These are phyloP conservation scores for Wickerhamomyces strasburgensis DNA, from an alignment of 805 yeast species.

Conservation along the genomic window DNA sequence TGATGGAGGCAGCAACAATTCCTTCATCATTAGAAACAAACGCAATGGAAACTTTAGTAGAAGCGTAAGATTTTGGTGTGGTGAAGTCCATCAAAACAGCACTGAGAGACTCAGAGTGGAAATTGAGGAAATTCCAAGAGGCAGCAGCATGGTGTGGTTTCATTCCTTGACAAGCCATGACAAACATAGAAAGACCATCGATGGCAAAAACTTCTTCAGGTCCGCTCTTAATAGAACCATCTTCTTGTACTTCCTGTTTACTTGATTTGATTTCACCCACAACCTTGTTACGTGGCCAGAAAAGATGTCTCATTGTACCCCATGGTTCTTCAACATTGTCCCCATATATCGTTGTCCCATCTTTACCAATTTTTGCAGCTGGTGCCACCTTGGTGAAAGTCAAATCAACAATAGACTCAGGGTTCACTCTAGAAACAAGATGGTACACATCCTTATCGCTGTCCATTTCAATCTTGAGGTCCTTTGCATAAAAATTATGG, in stretches of 20 bases:
- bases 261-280: constrained; percentile 55
- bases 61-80: constrained; percentile 87
- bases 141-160: constrained; percentile 99
- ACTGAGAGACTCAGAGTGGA: constrained; percentile 68
- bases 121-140: constrained; percentile 89
- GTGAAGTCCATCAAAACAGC: constrained; percentile 93
- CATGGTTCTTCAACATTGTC: constrained; percentile 81
- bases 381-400: constrained; percentile 56
- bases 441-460: constrained; percentile 51
- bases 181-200: constrained; percentile 61
- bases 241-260: constrained; percentile 21
- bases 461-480: constrained; percentile 56
- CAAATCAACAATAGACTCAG: constrained; percentile 68
- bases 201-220: constrained; percentile 28
- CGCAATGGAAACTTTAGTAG: constrained; percentile 75
- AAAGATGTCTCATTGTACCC: constrained; percentile 95
- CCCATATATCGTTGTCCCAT: constrained; percentile 85
- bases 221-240: constrained; percentile 1
- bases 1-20: constrained; percentile 58
- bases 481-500: constrained; percentile 73
- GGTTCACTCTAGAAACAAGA: constrained; percentile 58
- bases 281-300: constrained; percentile 88
- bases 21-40: constrained; percentile 62
- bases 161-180: constrained; percentile 98
- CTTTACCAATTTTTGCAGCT: constrained; percentile 85